Conservation (phyloP, 257 asterid species). For the Fraxinus anomala region DNA sequence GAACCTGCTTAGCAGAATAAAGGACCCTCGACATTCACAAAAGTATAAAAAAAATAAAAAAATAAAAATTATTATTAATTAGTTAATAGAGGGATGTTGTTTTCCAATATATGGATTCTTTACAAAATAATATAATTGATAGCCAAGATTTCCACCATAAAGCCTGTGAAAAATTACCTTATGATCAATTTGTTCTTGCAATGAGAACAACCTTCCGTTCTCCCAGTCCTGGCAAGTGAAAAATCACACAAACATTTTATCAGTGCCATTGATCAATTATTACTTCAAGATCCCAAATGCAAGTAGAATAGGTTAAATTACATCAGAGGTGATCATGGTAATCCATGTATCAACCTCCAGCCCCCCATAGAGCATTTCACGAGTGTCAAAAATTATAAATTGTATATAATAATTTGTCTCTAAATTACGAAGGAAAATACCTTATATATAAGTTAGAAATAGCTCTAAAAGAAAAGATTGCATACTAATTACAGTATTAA, state of each 20-base stretch:
- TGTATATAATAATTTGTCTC: neutral
- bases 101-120: neutral
- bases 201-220: slow-evolving; percentile 73
- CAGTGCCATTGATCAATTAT: slow-evolving; percentile 19
- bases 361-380: neutral
- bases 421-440: neutral
- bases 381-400: neutral
- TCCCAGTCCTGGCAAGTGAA: slow-evolving; percentile 69
- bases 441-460: neutral
- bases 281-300: slow-evolving; percentile 20
- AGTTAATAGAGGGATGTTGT: neutral
- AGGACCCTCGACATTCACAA: neutral
- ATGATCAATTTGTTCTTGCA: slow-evolving; percentile 85
- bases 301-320: neutral
- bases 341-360: neutral
- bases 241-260: slow-evolving; percentile 21
- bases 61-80: too few species aligned
- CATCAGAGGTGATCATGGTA: neutral
- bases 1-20: neutral
- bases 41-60: too few species aligned
- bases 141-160: slow-evolving; percentile 10
- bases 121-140: neutral
- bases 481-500: neutral
- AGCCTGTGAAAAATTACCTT: slow-evolving; percentile 53
- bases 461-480: neutral